phyloP scores from a whole-genome alignment of 345 rosid genomes.

The Balakata baccata region DNA sequence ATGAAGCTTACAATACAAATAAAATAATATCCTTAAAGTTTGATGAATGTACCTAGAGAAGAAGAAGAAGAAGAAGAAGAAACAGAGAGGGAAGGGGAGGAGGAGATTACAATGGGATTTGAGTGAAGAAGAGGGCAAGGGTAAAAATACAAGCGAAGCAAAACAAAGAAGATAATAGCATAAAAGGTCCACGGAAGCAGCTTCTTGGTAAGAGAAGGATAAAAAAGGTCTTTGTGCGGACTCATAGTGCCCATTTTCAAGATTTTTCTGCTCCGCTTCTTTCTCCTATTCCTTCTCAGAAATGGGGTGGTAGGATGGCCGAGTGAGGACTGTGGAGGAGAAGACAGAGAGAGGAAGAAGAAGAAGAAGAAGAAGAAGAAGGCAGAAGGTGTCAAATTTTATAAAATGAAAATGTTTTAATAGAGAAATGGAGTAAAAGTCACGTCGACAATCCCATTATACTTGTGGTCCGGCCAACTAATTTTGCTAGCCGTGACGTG shows the following conservation, averaged over 20 bases:
- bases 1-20: background rate
- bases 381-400: background rate
- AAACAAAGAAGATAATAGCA: constrained; percentile 37
- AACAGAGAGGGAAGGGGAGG: too few relatives aligned
- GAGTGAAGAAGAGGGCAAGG: constrained; percentile 26
- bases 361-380: background rate
- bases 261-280: background rate
- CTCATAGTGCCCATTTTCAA: constrained; percentile 39
- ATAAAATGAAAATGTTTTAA: background rate
- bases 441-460: constrained; percentile 3
- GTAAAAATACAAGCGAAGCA: constrained; percentile 49
- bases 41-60: constrained; percentile 26
- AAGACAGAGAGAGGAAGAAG: background rate
- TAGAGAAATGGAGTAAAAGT: constrained; percentile 1
- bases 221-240: constrained; percentile 36
- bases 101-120: constrained; percentile 17
- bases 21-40: background rate
- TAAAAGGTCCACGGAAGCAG: constrained; percentile 45
- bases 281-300: background rate
- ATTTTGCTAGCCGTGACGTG: background rate
- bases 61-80: constrained; percentile 5
- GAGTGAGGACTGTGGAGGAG: background rate
- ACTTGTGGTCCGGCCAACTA: background rate
- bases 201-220: constrained; percentile 32
- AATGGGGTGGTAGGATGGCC: background rate